These are phyloP conservation scores for Arthrinium puccinioides DNA, from an alignment of 2,329 filamentous ascomycete species.

Conservation along the genomic window DNA sequence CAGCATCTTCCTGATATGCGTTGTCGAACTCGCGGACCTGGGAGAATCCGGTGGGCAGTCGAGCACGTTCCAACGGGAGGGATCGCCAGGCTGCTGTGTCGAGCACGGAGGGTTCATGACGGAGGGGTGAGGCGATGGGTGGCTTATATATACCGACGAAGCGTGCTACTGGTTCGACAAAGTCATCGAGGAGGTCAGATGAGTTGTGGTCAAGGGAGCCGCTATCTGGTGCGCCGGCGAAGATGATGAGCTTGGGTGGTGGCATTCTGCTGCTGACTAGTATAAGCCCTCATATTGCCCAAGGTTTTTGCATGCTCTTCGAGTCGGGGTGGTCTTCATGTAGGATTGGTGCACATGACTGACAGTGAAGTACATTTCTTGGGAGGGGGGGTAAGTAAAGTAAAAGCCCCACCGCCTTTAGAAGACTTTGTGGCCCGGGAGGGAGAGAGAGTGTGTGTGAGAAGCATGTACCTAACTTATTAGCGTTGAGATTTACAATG, in stretches of 20 bases:
- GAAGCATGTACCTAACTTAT: no score
- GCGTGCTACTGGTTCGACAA: slow-evolving; percentile 31
- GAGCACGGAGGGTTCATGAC: slow-evolving; percentile 11
- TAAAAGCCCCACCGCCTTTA: no score
- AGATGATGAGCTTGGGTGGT: slow-evolving; percentile 24
- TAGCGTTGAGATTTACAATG: no score
- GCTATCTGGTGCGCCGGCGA: slow-evolving; percentile 50
- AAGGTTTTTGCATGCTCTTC: neutral
- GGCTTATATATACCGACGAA: slow-evolving; percentile 23
- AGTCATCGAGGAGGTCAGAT: slow-evolving; percentile 38
- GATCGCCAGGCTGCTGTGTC: slow-evolving; percentile 44
- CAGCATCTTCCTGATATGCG: slow-evolving; percentile 22
- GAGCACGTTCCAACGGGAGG: slow-evolving; percentile 38
- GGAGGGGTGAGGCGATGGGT: slow-evolving; percentile 9
- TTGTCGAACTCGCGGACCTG: slow-evolving; percentile 33
- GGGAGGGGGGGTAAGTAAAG: no score
- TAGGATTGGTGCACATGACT: no score
- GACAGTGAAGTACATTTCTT: no score
- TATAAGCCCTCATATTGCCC: neutral
- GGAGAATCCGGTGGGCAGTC: slow-evolving; percentile 45
- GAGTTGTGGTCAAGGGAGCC: slow-evolving; percentile 47
- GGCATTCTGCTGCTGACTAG: slow-evolving; percentile 14
- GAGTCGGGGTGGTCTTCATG: no score
- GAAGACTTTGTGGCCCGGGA: no score
- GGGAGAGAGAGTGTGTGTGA: no score